phyloP scores from a whole-genome alignment of 257 asterid species.

The Ballota nigra region DNA sequence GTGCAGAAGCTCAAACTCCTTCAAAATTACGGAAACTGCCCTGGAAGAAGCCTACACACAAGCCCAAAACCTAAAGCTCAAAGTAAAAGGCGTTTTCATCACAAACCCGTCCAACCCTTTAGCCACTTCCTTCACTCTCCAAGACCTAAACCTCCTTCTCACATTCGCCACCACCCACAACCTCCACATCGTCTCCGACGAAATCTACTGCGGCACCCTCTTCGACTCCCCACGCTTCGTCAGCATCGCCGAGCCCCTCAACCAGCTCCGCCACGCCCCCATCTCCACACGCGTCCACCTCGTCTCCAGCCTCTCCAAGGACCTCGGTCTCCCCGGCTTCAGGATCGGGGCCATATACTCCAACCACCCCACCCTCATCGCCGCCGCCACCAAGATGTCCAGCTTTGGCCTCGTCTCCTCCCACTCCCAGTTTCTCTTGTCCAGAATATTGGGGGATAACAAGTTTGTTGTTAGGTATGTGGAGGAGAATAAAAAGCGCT shows the following conservation, averaged over 20 bases:
- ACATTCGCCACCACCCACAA: slow-evolving; percentile 25
- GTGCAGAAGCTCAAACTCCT: slow-evolving; percentile 35
- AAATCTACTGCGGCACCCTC: slow-evolving; percentile 47
- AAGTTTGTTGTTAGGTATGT: background rate
- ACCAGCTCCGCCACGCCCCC: background rate
- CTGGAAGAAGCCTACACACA: slow-evolving; percentile 31
- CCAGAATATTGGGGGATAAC: slow-evolving; percentile 27
- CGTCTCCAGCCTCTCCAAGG: slow-evolving; percentile 41
- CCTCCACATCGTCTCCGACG: slow-evolving; percentile 51
- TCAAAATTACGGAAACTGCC: slow-evolving; percentile 32
- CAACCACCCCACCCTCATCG: slow-evolving; percentile 21
- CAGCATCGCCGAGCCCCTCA: slow-evolving; percentile 32
- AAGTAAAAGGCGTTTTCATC: slow-evolving; percentile 42
- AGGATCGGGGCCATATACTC: slow-evolving; percentile 40
- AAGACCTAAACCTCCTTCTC: slow-evolving; percentile 40
- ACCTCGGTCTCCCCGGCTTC: slow-evolving; percentile 46
- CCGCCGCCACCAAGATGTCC: slow-evolving; percentile 42
- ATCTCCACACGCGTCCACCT: slow-evolving; percentile 36
- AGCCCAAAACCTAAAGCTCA: slow-evolving; percentile 30
- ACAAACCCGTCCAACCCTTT: slow-evolving; percentile 55
- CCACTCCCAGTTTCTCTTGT: slow-evolving; percentile 31
- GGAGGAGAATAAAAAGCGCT: slow-evolving; percentile 14
- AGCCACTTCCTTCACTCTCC: slow-evolving; percentile 33
- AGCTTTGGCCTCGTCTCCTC: slow-evolving; percentile 46
- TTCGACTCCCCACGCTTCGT: slow-evolving; percentile 30